Conservation (phyloP, 495 filamentous ascomycete species). For the Neurospora tetraspora region DNA sequence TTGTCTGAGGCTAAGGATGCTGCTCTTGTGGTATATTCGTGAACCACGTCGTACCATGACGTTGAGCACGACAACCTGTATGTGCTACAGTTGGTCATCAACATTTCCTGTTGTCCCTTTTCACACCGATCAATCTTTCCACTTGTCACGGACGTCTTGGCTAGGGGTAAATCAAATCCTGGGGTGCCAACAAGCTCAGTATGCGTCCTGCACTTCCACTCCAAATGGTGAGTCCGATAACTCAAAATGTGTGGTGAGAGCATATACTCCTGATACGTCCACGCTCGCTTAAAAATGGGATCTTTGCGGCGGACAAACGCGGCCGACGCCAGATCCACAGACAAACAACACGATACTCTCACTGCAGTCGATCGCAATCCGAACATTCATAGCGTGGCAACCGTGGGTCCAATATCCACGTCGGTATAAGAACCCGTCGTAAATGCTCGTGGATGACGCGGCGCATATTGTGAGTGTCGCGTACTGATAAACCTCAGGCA, state of each 20-base stretch:
- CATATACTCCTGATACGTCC: background rate
- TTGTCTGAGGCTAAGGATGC: background rate
- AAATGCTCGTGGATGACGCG: background rate
- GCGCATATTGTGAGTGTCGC: background rate
- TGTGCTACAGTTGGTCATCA: background rate
- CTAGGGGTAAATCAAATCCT: background rate
- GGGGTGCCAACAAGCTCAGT: background rate
- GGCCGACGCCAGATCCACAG: background rate
- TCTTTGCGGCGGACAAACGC: background rate
- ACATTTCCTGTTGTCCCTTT: background rate
- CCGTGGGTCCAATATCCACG: background rate
- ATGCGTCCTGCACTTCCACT: background rate
- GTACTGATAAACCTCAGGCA: constrained; percentile 3
- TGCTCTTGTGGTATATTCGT: background rate
- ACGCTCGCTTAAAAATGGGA: background rate
- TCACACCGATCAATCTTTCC: background rate
- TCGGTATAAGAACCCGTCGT: background rate
- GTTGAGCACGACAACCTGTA: background rate
- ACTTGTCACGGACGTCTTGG: background rate
- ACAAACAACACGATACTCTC: background rate
- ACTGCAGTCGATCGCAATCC: background rate
- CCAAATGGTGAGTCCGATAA: background rate
- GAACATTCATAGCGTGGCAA: background rate
- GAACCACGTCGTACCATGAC: background rate
- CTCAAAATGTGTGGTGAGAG: background rate